Evolutionary conservation across 2,329 filamentous ascomycete genomes (phyloP), one percentile per base, ranked within the genome.

Genomic region (Trichophyton schoenleinii): DNA sequence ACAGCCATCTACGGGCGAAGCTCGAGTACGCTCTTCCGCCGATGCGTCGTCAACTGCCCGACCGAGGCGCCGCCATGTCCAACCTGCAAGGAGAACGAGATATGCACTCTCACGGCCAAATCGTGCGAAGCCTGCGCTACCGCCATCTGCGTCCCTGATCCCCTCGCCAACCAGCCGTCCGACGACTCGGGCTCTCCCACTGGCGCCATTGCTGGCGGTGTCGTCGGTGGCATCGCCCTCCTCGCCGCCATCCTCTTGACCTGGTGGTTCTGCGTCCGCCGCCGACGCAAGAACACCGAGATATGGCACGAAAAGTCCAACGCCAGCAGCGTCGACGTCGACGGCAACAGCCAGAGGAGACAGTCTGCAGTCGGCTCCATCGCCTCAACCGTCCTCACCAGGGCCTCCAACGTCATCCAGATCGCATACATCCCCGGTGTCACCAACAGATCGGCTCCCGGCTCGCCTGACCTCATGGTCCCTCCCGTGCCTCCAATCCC

Each of bases 391-490:
- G 91, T 97, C 63, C 83, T 96, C 63, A 97, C 94, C 18, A 86
- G 94, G 64, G 94, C 94, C 57, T 97, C 94, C 70, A 99, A 99
- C 78, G 92, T 99, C 72, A 99, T 99, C 69, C 94, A 97, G 76
- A 99, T 99, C 75, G 94, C 94, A 61, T 99, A 97, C 74, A 97
- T 99, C 66, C 94, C 94, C 13, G 94, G 94, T 63, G 91, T 97
- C 69, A 96, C 90, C 63, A 96, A 96, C 76, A 84, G 92, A 67
- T 91, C 91, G 11, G 86, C 87, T 6, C 88, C 89, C 3, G 86
- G 87, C n/a, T 92, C 90, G 0, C 89, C 89, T 2, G 85, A 84
- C 44, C 78, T 90, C 20, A 82, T 92, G 58, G 88, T 95, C 3
- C 91, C 91, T n/a, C 92, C 92, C 0, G 91, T 99, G 3, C 94